Evolutionary conservation across 495 filamentous ascomycete genomes (phyloP), one percentile per base, ranked within the genome.

Genomic region (Lophiostoma macrostomum): DNA sequence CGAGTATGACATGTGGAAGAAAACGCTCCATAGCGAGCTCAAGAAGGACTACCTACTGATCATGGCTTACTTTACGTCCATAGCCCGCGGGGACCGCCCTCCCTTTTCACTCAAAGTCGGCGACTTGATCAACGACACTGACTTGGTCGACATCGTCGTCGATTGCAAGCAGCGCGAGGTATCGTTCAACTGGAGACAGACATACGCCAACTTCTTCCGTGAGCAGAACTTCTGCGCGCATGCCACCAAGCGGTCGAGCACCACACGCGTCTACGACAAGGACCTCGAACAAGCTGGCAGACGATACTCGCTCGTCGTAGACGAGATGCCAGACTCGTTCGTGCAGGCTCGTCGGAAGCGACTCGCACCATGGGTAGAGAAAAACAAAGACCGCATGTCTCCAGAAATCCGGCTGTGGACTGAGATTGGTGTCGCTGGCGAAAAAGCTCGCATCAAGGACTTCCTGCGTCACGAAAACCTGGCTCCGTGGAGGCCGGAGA

Each of bases 141-240:
- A 34, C 27, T 38, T 58, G 7, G 46, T 45, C 11, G 54, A 39
- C 19, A 45, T 46, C 27, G 38, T 37, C 12, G 37, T 58, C 24
- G 54, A 58, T 22, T 50, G 45, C 28, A 20, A 42, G 30, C 1
- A 6, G 25, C 28, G 37, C 30, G 45, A 50, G 30, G 22, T 58
- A 2, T 58, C 54, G 37, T 44, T 58, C 19, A 40, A 44, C 23
- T 58, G 54, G 54, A 25, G 24, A 13, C 7, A 46, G 29, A 58
- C 54, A 6, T 46, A n/a, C 22, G 13, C 54, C n/a, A 1, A 28
- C 13, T 58, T 58, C 46, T 58, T 58, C 27, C 45, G 54, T 12
- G 54, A 58, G 24, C 13, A 23, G 12, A n/a, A 51, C 27, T 58
- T 45, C 16, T 24, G 11, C 2, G 18, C 8, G 4, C 37, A 32